Conservation (phyloP, 2,329 filamentous ascomycete genomes). For the Fusarium sp. region DNA sequence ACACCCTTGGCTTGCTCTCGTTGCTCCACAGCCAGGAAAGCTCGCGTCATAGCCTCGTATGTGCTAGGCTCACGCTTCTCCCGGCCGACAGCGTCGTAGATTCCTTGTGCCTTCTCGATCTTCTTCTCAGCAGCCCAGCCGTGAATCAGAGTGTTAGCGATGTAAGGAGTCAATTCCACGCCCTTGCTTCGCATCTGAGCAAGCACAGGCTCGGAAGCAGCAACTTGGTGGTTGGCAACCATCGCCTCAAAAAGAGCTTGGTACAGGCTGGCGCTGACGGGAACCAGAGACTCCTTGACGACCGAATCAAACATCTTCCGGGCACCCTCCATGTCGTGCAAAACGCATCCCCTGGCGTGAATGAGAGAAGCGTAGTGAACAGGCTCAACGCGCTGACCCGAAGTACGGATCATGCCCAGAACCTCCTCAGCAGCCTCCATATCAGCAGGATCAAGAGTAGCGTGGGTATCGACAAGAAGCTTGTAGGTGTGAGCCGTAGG, state of each 20-base stretch:
- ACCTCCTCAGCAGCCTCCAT: constrained; percentile 90
- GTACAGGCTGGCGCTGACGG: constrained; percentile 88
- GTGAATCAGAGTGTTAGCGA: constrained; percentile 97
- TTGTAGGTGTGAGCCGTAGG: constrained; percentile 98
- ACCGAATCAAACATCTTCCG: constrained; percentile 87
- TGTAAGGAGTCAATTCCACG: constrained; percentile 94
- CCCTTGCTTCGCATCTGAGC: constrained; percentile 79
- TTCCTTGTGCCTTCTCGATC: constrained; percentile 81
- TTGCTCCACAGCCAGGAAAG: constrained; percentile 88
- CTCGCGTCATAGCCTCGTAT: constrained; percentile 98
- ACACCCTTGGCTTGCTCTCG: constrained; percentile 82
- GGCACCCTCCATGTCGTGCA: constrained; percentile 91
- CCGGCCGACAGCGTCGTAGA: constrained; percentile 84
- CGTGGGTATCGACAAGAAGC: constrained; percentile 94
- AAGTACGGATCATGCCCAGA: constrained; percentile 81
- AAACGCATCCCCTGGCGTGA: constrained; percentile 93
- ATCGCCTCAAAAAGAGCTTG: constrained; percentile 97
- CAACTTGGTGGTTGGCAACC: constrained; percentile 92
- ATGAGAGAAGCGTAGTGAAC: constrained; percentile 97
- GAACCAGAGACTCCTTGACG: constrained; percentile 75
- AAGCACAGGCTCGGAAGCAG: constrained; percentile 81
- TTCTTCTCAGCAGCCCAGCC: constrained; percentile 92
- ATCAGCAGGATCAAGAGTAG: constrained; percentile 91
- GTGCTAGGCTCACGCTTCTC: constrained; percentile 94
- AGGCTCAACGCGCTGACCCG: constrained; percentile 85